These are phyloP conservation scores for Daldinia sp. DNA, from an alignment of 2,329 filamentous ascomycete genomes.

Conservation along the genomic window DNA sequence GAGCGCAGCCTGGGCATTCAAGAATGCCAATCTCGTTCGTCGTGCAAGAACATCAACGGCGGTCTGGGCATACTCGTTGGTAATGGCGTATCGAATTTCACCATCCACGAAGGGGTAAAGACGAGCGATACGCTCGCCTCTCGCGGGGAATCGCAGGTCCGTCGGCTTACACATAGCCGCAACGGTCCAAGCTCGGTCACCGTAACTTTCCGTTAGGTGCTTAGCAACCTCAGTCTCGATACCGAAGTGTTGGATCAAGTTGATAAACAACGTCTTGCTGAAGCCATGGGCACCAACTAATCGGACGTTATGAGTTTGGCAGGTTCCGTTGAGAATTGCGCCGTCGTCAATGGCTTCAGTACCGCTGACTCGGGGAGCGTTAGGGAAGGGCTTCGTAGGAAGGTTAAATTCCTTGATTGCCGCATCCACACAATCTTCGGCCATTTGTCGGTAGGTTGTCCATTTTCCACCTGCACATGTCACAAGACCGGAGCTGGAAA, in stretches of 20 bases:
- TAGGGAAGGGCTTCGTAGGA: conserved; percentile 61
- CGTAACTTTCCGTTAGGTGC: conserved; percentile 87
- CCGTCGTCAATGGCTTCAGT: conserved; percentile 75
- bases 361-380: conserved; percentile 73
- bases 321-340: conserved; percentile 69
- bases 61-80: conserved; percentile 91
- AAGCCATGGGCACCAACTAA: conserved; percentile 86
- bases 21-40: conserved; percentile 83
- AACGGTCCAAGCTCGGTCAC: conserved; percentile 91
- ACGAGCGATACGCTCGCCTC: conserved; percentile 79
- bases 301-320: conserved; percentile 84
- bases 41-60: conserved; percentile 88
- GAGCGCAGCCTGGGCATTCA: conserved; percentile 90
- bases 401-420: conserved; percentile 75
- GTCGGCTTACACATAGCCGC: conserved; percentile 81
- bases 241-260: conserved; percentile 91
- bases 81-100: conserved; percentile 86
- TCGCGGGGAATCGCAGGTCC: conserved; percentile 80
- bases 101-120: conserved; percentile 93
- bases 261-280: conserved; percentile 91
- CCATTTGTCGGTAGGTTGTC: conserved; percentile 94
- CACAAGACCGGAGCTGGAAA: conserved; percentile 80
- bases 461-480: conserved; percentile 91
- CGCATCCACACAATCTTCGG: conserved; percentile 86
- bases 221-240: conserved; percentile 91